phyloP scores from a whole-genome alignment of 495 filamentous ascomycete species.

The Aspergillus olivimuriae region DNA sequence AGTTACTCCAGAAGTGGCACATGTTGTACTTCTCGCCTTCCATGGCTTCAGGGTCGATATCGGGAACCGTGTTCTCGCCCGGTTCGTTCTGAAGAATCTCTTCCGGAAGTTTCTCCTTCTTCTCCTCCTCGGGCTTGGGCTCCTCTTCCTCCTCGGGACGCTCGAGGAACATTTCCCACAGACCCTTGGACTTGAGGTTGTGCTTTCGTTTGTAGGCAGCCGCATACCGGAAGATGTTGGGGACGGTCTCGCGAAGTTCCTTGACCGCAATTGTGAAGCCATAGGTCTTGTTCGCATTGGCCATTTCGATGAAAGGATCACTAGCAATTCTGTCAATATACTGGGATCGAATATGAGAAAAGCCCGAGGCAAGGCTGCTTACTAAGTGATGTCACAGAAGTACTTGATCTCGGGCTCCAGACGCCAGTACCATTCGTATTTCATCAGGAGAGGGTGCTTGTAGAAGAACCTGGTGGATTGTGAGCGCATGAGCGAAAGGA shows the following conservation, averaged over 20 bases:
- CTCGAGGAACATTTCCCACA: slow-evolving; percentile 99
- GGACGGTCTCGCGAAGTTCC: slow-evolving; percentile 95
- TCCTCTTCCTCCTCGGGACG: slow-evolving; percentile 51
- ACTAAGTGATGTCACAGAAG: slow-evolving; percentile 99
- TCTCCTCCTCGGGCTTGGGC: slow-evolving; percentile 55
- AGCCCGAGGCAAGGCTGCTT: slow-evolving; percentile 27
- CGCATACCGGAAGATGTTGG: slow-evolving; percentile 99
- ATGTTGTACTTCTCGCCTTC: slow-evolving; percentile 98
- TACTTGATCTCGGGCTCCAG: slow-evolving; percentile 99
- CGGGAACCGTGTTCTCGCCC: slow-evolving; percentile 60
- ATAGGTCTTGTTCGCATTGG: slow-evolving; percentile 89
- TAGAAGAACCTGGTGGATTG: slow-evolving; percentile 72
- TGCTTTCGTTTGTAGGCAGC: slow-evolving; percentile 95
- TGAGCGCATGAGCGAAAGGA: slow-evolving; percentile 11
- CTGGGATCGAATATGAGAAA: not conserved
- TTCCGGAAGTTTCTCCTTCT: slow-evolving; percentile 67
- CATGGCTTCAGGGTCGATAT: slow-evolving; percentile 91
- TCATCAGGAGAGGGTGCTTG: slow-evolving; percentile 88
- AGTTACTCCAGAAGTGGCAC: slow-evolving; percentile 99
- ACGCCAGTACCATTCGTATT: slow-evolving; percentile 99
- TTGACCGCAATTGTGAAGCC: slow-evolving; percentile 99
- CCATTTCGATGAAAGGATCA: slow-evolving; percentile 94
- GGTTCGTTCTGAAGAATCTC: slow-evolving; percentile 76
- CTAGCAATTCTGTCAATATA: slow-evolving; percentile 41
- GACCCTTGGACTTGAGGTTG: slow-evolving; percentile 81